Conservation (phyloP, 2,329 filamentous ascomycete species). For the Tolypocladium inflatum region DNA sequence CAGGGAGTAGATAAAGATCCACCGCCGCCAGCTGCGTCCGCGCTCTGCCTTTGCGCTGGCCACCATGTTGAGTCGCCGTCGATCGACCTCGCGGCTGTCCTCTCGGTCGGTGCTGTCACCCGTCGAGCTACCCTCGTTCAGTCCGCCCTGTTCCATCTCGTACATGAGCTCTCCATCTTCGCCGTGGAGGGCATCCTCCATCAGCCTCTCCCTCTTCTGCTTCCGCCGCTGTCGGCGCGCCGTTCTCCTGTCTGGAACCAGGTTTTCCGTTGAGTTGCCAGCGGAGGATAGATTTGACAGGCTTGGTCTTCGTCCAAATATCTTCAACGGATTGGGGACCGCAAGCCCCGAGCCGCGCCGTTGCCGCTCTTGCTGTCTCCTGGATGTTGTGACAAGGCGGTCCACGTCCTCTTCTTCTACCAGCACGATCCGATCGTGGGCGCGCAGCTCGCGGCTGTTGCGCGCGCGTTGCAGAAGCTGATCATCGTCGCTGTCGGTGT, state of each 20-base stretch:
- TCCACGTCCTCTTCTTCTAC: conserved; percentile 68
- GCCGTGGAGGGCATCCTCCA: conserved; percentile 45
- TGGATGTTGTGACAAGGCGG: conserved; percentile 44
- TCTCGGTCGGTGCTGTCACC: conserved; percentile 53
- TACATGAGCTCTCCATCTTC: conserved; percentile 75
- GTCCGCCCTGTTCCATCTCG: conserved; percentile 77
- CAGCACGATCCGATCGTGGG: conserved; percentile 60
- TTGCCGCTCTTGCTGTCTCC: conserved; percentile 40
- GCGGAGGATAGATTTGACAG: conserved; percentile 24
- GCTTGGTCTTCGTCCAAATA: conserved; percentile 28
- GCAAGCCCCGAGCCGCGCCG: conserved; percentile 38
- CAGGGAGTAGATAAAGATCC: conserved; percentile 42
- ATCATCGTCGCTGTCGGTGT: conserved; percentile 70
- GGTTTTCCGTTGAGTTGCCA: conserved; percentile 37
- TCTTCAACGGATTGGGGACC: conserved; percentile 39
- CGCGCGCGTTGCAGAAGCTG: conserved; percentile 55
- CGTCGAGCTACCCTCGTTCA: conserved; percentile 56
- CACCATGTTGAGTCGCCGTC: conserved; percentile 39
- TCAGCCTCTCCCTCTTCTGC: conserved; percentile 42
- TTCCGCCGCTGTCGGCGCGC: conserved; percentile 39
- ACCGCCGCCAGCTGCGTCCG: conserved; percentile 42
- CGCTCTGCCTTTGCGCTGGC: conserved; percentile 38
- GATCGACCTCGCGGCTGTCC: conserved; percentile 48
- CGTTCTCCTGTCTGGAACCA: conserved; percentile 39
- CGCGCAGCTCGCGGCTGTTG: conserved; percentile 59